Conservation (phyloP, 345 rosid species). For the Ceriops zippeliana region DNA sequence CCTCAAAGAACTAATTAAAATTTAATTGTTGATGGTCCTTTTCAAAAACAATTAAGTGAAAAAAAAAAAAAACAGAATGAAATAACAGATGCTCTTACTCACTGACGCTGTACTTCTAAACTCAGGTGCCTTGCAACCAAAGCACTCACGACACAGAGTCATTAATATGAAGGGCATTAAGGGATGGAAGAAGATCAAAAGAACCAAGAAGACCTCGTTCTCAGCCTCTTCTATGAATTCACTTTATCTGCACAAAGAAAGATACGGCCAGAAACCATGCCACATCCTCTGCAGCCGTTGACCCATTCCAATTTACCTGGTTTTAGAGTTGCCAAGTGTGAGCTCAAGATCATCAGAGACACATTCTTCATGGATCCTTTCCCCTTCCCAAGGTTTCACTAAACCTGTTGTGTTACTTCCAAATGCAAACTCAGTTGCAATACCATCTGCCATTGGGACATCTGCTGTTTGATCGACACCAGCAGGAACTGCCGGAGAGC, state of each 20-base stretch:
- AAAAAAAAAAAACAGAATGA: background rate
- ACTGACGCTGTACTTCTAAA: slow-evolving; percentile 39
- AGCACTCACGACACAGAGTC: slow-evolving; percentile 13
- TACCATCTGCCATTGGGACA: slow-evolving; percentile 59
- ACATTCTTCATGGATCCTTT: slow-evolving; percentile 79
- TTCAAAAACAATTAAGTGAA: background rate
- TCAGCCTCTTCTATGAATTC: slow-evolving; percentile 12
- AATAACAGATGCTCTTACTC: slow-evolving; percentile 28
- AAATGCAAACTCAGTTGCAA: slow-evolving; percentile 77
- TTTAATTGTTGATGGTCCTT: slow-evolving; percentile 22
- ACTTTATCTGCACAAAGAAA: slow-evolving; percentile 25
- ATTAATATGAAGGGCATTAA: slow-evolving; percentile 15
- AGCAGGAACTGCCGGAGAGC: slow-evolving; percentile 67
- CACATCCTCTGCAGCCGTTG: background rate
- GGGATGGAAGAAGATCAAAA: slow-evolving; percentile 13
- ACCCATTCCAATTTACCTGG: slow-evolving; percentile 36
- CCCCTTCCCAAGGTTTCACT: slow-evolving; percentile 94
- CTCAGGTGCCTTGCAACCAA: slow-evolving; percentile 29
- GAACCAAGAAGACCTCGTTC: slow-evolving; percentile 4
- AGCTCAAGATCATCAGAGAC: slow-evolving; percentile 87
- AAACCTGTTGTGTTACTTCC: slow-evolving; percentile 56
- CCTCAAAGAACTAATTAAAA: slow-evolving; percentile 38
- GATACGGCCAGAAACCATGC: too few species aligned
- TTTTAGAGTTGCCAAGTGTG: slow-evolving; percentile 77
- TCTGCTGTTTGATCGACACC: slow-evolving; percentile 63